phyloP scores from a whole-genome alignment of 768 basidiomycete genomes.

The Mrakia frigida region DNA sequence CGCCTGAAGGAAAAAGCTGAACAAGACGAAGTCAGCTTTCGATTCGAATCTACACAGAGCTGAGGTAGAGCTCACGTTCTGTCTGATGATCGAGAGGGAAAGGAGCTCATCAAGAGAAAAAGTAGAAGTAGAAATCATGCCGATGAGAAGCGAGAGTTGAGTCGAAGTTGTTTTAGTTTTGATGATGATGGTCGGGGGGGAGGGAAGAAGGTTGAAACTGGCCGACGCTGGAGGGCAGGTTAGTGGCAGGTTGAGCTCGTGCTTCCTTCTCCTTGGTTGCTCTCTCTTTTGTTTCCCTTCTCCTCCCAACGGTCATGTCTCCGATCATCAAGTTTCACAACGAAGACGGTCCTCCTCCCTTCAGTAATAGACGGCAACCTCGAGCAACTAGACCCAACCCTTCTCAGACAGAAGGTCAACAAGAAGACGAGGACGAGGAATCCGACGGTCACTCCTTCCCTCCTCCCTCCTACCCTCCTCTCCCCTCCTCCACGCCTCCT shows the following conservation, averaged over 20 bases:
- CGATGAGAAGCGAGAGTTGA: too few species aligned
- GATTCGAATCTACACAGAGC: not conserved
- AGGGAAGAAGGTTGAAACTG: too few species aligned
- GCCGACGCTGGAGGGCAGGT: too few species aligned
- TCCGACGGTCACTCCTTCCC: not conserved
- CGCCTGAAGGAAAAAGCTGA: not conserved
- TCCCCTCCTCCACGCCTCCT: not conserved
- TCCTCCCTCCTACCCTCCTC: not conserved
- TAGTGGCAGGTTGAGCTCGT: not conserved
- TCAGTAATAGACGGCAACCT: not conserved
- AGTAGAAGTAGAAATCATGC: too few species aligned
- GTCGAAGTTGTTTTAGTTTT: too few species aligned
- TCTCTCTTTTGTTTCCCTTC: not conserved
- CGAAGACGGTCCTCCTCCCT: constrained; percentile 17
- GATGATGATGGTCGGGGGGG: not conserved
- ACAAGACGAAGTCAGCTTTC: not conserved
- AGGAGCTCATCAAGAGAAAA: not conserved
- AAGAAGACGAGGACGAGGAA: not conserved
- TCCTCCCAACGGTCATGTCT: constrained; percentile 14
- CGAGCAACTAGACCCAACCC: not conserved
- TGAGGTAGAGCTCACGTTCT: not conserved
- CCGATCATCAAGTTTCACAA: constrained; percentile 31
- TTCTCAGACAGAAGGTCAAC: not conserved
- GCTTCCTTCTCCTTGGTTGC: not conserved
- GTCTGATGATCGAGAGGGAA: not conserved